These are phyloP conservation scores for Penicillium concentricum DNA, from an alignment of 2,329 filamentous ascomycete genomes.

Conservation along the genomic window DNA sequence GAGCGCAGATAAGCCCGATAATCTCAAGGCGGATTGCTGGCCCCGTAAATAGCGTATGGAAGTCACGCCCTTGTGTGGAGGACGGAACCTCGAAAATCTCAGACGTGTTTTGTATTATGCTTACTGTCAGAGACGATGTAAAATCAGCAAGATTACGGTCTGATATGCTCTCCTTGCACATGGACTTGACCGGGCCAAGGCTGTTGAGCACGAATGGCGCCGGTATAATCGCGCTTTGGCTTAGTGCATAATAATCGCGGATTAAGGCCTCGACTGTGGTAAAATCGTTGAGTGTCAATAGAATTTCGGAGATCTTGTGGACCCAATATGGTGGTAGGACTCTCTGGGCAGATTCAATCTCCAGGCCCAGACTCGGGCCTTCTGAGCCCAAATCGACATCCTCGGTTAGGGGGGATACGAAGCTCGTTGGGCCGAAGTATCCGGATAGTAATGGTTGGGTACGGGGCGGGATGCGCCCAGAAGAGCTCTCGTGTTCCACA, in stretches of 20 bases:
- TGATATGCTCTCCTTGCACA: conserved; percentile 12
- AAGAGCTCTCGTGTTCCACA: conserved; percentile 2
- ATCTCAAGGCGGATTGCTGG: conserved; percentile 40
- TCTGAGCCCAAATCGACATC: conserved; percentile 21
- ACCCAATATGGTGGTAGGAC: conserved; percentile 24
- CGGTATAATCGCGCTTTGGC: conserved; percentile 37
- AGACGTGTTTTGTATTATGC: conserved; percentile 30
- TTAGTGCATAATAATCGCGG: conserved; percentile 23
- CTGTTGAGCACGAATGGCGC: conserved; percentile 36
- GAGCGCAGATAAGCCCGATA: conserved; percentile 38
- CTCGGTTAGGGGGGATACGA: conserved; percentile 28
- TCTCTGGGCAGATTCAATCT: conserved; percentile 9
- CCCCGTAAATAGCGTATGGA: conserved; percentile 41
- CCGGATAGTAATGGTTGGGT: conserved; percentile 23
- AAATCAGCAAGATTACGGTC: conserved; percentile 11
- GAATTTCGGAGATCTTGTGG: conserved; percentile 17
- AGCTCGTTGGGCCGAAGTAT: conserved; percentile 38
- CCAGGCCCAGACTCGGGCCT: conserved; percentile 10
- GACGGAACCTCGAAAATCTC: conserved; percentile 22
- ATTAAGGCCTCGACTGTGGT: conserved; percentile 17
- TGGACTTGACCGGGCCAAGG: conserved; percentile 23
- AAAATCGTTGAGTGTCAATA: conserved; percentile 19
- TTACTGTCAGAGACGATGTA: conserved; percentile 7
- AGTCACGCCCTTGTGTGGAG: conserved; percentile 31
- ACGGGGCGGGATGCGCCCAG: conserved; percentile 2